Conservation (phyloP, 2,329 filamentous ascomycete genomes). For the Basipetospora chlamydospora region DNA sequence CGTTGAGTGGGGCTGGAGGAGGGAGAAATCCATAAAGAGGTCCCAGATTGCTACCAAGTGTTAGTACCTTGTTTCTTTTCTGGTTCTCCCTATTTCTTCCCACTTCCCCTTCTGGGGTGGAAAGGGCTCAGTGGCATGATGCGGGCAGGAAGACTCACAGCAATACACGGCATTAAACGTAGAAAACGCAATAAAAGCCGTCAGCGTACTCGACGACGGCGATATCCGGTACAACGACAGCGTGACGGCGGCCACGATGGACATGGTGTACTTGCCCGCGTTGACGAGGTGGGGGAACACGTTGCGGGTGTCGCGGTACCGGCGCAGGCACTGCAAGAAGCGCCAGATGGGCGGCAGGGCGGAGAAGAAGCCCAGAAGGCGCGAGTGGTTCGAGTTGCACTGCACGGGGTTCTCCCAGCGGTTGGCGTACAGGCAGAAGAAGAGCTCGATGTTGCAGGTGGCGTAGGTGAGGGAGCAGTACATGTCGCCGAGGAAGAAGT, state of each 20-base stretch:
- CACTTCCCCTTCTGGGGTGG: too few relatives aligned
- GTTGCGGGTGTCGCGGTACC: slow-evolving; percentile 75
- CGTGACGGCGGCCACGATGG: slow-evolving; percentile 63
- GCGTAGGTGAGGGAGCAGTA: slow-evolving; percentile 91
- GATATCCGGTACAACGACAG: slow-evolving; percentile 75
- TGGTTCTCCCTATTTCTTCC: too few relatives aligned
- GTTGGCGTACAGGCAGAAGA: slow-evolving; percentile 85
- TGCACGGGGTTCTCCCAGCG: slow-evolving; percentile 56
- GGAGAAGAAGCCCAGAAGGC: slow-evolving; percentile 69
- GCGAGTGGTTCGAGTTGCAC: slow-evolving; percentile 79
- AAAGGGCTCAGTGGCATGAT: too few relatives aligned
- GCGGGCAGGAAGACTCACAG: slow-evolving; percentile 32
- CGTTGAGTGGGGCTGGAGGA: slow-evolving; percentile 63
- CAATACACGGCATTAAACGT: slow-evolving; percentile 72
- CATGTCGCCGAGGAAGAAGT: slow-evolving; percentile 96
- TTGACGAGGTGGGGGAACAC: slow-evolving; percentile 88
- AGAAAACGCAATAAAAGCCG: slow-evolving; percentile 67
- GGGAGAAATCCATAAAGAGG: slow-evolving; percentile 86
- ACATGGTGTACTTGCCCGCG: slow-evolving; percentile 78
- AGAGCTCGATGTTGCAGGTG: slow-evolving; percentile 66
- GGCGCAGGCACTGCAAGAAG: slow-evolving; percentile 75
- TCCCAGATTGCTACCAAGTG: slow-evolving; percentile 64
- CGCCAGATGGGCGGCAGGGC: slow-evolving; percentile 81
- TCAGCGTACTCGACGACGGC: slow-evolving; percentile 38
- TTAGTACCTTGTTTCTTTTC: slow-evolving; percentile 7